Base-by-base conservation (phyloP, 768 basidiomycete species). In the Leccinum fibrillosum region DNA sequence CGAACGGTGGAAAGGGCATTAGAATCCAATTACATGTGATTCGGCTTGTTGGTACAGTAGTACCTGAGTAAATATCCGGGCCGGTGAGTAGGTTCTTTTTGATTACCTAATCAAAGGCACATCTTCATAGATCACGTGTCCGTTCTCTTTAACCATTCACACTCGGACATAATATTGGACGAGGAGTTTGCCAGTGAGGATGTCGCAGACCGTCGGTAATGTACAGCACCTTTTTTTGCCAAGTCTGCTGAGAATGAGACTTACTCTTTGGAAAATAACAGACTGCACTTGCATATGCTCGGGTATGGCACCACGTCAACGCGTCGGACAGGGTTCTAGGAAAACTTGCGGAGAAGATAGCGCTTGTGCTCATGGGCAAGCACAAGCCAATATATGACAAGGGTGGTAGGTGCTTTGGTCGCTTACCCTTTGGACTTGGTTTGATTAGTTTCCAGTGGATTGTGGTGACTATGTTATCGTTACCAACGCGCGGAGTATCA, bases 381-480 rank as follows among this genome's bases (percentile, higher is more conserved):
- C 94, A 98, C 74, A 99, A 98, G 70, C 95, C 96, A 6, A 92
- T 95, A 42, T 98, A 92, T 67, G 94, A 98, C 75, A 93, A 92
- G 10, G 82, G 88, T 63, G 84, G 96, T 94, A 61, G 58, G 88
- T 76, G 15, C 32, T 13, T 26, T 39, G 12, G 17, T 26, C 9
- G 12, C 35, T 23, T 2, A 9, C 2, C 11, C 2, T 52, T 2
- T n/a, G 8, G 23, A 12, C 37, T 3, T 15, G n/a, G 19, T 19
- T 48, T 61, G 44, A 64, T 23, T 9, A 3, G 17, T 51, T n/a
- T 54, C 1, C 61, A 97, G 96, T 90, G 63, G 97, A 99, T 75
- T 94, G 92, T 55, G 97, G 97, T 9, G 97, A 99, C 84, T 98
- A 98, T 69, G 93, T 98, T 30, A 84, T 98, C 23, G 94, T 99